Evolutionary conservation across 2,329 filamentous ascomycete species (phyloP).

Genomic region (Metarhizium humberi): DNA sequence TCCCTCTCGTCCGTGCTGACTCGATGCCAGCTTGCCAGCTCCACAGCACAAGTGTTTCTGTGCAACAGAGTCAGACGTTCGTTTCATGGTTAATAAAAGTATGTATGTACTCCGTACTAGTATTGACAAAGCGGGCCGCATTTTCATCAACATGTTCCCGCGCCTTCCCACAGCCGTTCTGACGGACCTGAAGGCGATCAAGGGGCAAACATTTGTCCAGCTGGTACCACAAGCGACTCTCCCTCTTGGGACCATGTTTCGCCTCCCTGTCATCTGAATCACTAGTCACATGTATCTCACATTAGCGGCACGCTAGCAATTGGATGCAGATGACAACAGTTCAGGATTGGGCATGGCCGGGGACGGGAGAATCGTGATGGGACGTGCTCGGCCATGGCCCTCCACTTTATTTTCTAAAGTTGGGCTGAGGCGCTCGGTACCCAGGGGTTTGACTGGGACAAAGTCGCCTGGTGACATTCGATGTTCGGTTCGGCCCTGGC

Average conservation of each 20-base stretch:
- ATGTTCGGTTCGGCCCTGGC: neutral
- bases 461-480: neutral
- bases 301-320: neutral
- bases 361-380: conserved; percentile 1
- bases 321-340: conserved; percentile 4
- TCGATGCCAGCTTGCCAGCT: too few relatives aligned
- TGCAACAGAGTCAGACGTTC: too few relatives aligned
- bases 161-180: too few relatives aligned
- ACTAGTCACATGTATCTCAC: neutral
- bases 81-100: too few relatives aligned
- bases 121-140: too few relatives aligned
- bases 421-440: neutral
- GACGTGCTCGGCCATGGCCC: neutral
- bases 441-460: neutral
- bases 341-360: conserved; percentile 2
- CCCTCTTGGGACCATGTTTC: neutral
- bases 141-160: too few relatives aligned
- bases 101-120: too few relatives aligned
- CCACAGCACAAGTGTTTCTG: too few relatives aligned
- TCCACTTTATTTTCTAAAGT: neutral
- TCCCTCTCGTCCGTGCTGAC: too few relatives aligned
- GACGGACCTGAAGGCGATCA: neutral
- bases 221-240: neutral
- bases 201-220: neutral
- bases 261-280: neutral